Percentiles rank a stretch among this genome's conserved stretches.
These are phyloP conservation scores for Penicillium sp. DNA, from an alignment of 2,329 filamentous ascomycete species.

Conservation along the genomic window DNA sequence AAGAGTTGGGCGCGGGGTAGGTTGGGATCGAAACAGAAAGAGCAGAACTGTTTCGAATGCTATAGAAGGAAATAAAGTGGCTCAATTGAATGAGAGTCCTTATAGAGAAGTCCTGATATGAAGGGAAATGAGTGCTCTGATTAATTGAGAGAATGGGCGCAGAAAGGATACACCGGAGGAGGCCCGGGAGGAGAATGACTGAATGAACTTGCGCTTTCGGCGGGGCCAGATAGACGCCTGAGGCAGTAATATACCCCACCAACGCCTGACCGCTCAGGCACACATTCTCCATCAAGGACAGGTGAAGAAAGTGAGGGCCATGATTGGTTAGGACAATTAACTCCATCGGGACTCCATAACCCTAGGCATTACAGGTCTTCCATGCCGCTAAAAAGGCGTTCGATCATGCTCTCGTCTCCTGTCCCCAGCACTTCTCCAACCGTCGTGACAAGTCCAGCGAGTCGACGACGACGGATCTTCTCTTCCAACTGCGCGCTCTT, in stretches of 20 bases:
- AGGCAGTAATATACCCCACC: not conserved
- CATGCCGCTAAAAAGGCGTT: constrained; percentile 37
- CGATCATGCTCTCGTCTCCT: constrained; percentile 32
- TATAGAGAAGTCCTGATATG: not conserved
- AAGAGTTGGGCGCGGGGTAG: constrained; percentile 31
- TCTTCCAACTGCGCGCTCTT: constrained; percentile 84
- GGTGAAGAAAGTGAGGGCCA: not conserved
- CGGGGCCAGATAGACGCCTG: not conserved
- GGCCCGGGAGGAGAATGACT: not conserved
- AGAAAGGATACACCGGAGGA: not conserved
- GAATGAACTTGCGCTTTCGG: not conserved
- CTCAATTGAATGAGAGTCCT: not conserved
- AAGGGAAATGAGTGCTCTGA: not conserved
- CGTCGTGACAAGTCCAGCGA: constrained; percentile 48
- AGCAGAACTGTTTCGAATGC: not conserved
- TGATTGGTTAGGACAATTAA: not conserved
- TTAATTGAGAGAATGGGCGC: not conserved
- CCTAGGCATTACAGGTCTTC: constrained; percentile 35
- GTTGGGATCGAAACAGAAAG: constrained; percentile 4
- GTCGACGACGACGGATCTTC: constrained; percentile 66
- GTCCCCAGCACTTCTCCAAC: constrained; percentile 36
- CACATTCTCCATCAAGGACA: not conserved
- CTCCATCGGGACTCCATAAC: not conserved
- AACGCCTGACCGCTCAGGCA: not conserved
- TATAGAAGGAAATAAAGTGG: not conserved